These are phyloP conservation scores for Tricholoma bakamatsutake DNA, from an alignment of 768 basidiomycete genomes.

Conservation along the genomic window DNA sequence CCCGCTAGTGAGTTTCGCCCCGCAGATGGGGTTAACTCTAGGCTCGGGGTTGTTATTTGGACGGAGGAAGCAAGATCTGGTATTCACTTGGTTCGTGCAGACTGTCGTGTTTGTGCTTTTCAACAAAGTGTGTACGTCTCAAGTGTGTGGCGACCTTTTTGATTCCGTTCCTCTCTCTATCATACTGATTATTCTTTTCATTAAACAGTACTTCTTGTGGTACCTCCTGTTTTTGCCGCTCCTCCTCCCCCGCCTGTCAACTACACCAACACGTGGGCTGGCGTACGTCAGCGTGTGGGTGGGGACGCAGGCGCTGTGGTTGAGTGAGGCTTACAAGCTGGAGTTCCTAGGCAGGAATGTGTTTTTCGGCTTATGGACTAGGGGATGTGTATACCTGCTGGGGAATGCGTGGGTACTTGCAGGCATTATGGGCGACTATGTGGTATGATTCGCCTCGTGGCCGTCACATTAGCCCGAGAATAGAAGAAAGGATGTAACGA, in stretches of 20 bases:
- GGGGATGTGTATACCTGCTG: conserved; percentile 66
- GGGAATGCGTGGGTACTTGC: conserved; percentile 80
- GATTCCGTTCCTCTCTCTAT: neutral
- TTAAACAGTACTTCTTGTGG: conserved; percentile 89
- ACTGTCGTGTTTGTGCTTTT: conserved; percentile 90
- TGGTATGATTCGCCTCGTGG: conserved; percentile 2
- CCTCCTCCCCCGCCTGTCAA: conserved; percentile 59
- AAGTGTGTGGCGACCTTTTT: conserved; percentile 40
- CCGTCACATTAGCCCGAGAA: neutral
- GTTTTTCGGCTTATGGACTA: conserved; percentile 71
- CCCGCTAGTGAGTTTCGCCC: conserved; percentile 75
- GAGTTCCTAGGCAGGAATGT: conserved; percentile 82
- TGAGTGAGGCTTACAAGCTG: conserved; percentile 83
- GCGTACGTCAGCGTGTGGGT: conserved; percentile 59
- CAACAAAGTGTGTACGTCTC: conserved; percentile 98
- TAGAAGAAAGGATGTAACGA: neutral
- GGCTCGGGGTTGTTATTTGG: conserved; percentile 73
- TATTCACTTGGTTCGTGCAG: conserved; percentile 88
- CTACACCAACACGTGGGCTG: conserved; percentile 38
- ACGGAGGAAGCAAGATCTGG: conserved; percentile 48
- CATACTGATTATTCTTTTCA: neutral
- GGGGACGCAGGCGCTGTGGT: conserved; percentile 80
- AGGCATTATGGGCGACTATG: conserved; percentile 43
- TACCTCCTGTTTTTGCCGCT: conserved; percentile 86
- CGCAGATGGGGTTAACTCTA: conserved; percentile 72